Evolutionary conservation across 371 early-diverging fungal genomes (phyloP), one percentile per base, ranked within the genome.

Genomic region (Mortierella sp.): DNA sequence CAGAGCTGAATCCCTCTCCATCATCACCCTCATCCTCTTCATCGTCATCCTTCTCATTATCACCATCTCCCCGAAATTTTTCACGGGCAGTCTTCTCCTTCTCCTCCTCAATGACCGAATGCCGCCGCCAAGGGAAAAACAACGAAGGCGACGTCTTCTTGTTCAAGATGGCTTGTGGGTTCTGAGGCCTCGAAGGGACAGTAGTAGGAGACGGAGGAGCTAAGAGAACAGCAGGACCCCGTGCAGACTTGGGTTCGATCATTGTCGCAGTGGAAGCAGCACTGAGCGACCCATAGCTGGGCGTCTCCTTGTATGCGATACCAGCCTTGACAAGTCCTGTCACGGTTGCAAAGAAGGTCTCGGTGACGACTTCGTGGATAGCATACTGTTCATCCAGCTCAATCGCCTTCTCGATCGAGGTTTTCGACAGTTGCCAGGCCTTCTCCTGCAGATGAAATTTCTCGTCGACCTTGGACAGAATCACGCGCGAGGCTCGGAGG

Each of bases 301-400:
- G 89, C 0, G 92, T 86, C 65, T 91, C 90, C 47, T 89, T 86
- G 66, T 92, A 92, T 3, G 92, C 92, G 26, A 91, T 79, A 6
- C 88, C 89, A 3, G 92, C 92, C 79, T 90, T 91, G 64, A 90
- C 85, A 52, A 90, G 76, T 2, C 91, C 90, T 9, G 90, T 84
- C 39, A 87, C 70, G 0, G 87, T 80, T 1, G 91, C 90, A 45
- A 90, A 89, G 19, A 91, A 64, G 14, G 88, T 87, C 24, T 86
- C 87, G 0, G 87, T 81, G 1, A 90, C 81, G 70, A 86, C 85
- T 70, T 91, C 89, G 72, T 91, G 91, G 26, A 92, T 84, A 34
- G 90, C 87, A 73, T 88, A 92, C 47, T 89, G 89, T 34, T 89
- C 85, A 70, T 92, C 91, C 24, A 92, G 71, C 67, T 90, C 88